phyloP scores from a whole-genome alignment of 768 basidiomycete genomes.

The Suillus discolor region DNA sequence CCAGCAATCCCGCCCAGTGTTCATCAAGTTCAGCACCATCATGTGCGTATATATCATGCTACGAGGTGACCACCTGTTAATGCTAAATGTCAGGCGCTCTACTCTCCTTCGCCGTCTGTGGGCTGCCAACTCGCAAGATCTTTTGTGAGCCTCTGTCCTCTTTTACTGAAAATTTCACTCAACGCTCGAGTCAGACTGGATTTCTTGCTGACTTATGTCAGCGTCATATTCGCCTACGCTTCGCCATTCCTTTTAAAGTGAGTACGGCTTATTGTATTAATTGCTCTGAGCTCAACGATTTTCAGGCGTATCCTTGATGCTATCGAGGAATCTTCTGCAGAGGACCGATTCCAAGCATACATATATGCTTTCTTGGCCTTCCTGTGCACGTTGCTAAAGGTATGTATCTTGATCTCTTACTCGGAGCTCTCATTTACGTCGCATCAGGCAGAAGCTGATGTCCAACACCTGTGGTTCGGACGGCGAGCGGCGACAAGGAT shows the following conservation, averaged over 20 bases:
- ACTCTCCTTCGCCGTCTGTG: conserved; percentile 46
- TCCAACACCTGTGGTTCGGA: conserved; percentile 79
- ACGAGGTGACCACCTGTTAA: not conserved
- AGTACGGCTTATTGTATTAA: conserved; percentile 15
- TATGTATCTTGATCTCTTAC: not conserved
- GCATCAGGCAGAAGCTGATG: conserved; percentile 59
- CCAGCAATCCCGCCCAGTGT: conserved; percentile 65
- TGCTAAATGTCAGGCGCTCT: conserved; percentile 16
- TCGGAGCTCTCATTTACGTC: conserved; percentile 1
- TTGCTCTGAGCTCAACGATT: not conserved
- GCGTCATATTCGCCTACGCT: conserved; percentile 76
- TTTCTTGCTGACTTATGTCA: conserved; percentile 63
- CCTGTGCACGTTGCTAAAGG: conserved; percentile 44
- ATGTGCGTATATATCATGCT: conserved; percentile 16
- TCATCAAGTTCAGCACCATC: conserved; percentile 44
- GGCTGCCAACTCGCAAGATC: conserved; percentile 47
- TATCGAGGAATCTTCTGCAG: conserved; percentile 50
- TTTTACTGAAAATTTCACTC: not conserved
- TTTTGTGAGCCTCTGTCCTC: conserved; percentile 30
- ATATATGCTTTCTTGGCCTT: conserved; percentile 81
- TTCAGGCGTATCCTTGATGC: conserved; percentile 61
- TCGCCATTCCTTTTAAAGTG: conserved; percentile 86
- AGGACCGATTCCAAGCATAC: conserved; percentile 62
- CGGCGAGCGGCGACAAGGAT: conserved; percentile 75
- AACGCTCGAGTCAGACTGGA: conserved; percentile 49